Evolutionary conservation across 179 eudicot species (phyloP).

Genomic region (Beta macrorhiza): DNA sequence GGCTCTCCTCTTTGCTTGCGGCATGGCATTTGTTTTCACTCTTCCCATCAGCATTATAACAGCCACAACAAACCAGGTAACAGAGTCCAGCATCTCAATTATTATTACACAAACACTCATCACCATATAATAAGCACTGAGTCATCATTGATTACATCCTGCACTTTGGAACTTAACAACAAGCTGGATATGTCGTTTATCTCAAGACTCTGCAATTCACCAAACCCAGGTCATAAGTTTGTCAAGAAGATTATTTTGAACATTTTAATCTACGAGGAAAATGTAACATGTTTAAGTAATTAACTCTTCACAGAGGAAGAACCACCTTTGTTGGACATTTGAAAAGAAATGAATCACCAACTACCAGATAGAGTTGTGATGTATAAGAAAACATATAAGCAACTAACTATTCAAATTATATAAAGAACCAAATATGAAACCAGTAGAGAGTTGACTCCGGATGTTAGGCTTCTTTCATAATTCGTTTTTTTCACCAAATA

Average conservation of each 20-base stretch:
- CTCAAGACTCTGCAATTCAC: background rate
- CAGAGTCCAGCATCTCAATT: background rate
- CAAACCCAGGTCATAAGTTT: background rate
- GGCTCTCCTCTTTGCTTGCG: constrained; percentile 78
- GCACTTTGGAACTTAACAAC: background rate
- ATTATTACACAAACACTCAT: background rate
- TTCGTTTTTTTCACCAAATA: no score
- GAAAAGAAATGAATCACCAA: constrained; percentile 3
- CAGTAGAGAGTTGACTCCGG: no score
- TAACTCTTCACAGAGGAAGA: background rate
- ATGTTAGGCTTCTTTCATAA: no score
- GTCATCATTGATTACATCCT: background rate
- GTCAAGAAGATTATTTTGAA: background rate
- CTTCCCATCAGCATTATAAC: constrained; percentile 96
- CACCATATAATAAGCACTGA: background rate
- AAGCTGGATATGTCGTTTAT: background rate
- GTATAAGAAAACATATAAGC: no score
- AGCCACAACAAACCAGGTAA: constrained; percentile 94
- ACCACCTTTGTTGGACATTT: background rate
- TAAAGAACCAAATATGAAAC: no score
- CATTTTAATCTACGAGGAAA: background rate
- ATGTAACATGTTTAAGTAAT: no score
- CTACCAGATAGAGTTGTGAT: background rate
- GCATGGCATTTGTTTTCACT: constrained; percentile 73
- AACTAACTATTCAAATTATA: no score